A percentile compares a stretch with the other conserved stretches of the same genome.
phyloP scores from a whole-genome alignment of 768 basidiomycete genomes.

The Termitomyces sp. region DNA sequence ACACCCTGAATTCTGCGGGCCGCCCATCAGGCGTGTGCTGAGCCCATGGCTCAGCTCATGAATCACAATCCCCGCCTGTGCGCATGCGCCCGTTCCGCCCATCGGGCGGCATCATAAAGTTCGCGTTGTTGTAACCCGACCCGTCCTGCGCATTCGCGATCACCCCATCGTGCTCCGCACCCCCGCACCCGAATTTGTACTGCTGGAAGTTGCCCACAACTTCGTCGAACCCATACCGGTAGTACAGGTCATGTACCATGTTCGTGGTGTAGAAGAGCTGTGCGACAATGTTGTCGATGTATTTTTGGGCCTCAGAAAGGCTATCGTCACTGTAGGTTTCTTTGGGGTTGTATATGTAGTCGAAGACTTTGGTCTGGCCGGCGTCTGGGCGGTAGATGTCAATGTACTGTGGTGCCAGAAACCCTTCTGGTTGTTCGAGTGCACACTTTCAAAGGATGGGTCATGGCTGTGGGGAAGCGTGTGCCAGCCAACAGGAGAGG shows the following conservation, averaged over 20 bases:
- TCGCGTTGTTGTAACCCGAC: constrained; percentile 87
- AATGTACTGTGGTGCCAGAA: constrained; percentile 62
- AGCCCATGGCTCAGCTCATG: constrained; percentile 82
- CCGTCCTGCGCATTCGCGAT: constrained; percentile 97
- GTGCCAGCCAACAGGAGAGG: constrained; percentile 88
- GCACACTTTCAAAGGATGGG: constrained; percentile 40
- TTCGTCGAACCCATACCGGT: constrained; percentile 96
- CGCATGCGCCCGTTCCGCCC: constrained; percentile 89
- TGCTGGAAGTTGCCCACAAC: constrained; percentile 95
- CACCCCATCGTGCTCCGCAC: constrained; percentile 83
- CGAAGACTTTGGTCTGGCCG: constrained; percentile 52
- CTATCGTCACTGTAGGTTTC: constrained; percentile 50
- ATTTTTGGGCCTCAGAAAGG: constrained; percentile 68
- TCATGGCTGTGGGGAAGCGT: constrained; percentile 59
- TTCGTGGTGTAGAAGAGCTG: too few species aligned
- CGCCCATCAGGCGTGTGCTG: constrained; percentile 92
- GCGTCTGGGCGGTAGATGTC: constrained; percentile 79
- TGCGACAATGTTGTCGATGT: constrained; percentile 83
- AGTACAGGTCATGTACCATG: too few species aligned
- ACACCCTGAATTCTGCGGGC: constrained; percentile 90
- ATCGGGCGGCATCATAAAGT: constrained; percentile 85
- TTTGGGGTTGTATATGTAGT: too few species aligned
- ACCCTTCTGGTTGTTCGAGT: constrained; percentile 20
- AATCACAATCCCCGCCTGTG: too few species aligned
- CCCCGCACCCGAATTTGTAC: constrained; percentile 92